Evolutionary conservation across 768 basidiomycete species (phyloP).

Genomic region (Lactifluus hygrophoroides): DNA sequence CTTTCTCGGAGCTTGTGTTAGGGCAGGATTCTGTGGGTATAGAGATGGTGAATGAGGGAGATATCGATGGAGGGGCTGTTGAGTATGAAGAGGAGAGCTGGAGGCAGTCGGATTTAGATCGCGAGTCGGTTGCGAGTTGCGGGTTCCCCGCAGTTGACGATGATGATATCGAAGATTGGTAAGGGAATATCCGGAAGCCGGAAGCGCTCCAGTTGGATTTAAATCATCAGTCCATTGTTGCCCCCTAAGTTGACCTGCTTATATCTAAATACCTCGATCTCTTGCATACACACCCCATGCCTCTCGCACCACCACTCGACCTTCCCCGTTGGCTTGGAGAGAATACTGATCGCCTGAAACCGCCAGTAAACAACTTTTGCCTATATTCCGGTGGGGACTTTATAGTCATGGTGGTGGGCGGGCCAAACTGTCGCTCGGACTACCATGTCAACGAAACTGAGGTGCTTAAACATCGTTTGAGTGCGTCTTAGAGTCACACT

Average conservation of each 20-base stretch:
- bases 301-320: conserved; percentile 75
- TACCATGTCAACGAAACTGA: conserved; percentile 96
- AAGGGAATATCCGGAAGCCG: too few relatives aligned
- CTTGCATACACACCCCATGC: too few relatives aligned
- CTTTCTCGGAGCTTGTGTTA: conserved; percentile 17
- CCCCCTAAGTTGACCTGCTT: too few relatives aligned
- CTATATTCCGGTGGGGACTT: conserved; percentile 78
- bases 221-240: not conserved
- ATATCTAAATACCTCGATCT: too few relatives aligned
- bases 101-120: not conserved
- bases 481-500: not conserved
- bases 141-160: conserved; percentile 18
- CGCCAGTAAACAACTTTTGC: conserved; percentile 91
- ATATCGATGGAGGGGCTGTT: not conserved
- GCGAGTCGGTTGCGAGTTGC: not conserved
- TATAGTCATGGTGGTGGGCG: conserved; percentile 93
- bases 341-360: conserved; percentile 72
- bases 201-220: too few relatives aligned
- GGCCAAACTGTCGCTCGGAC: conserved; percentile 89
- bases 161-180: conserved; percentile 19
- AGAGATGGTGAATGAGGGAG: conserved; percentile 6
- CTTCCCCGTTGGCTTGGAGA: conserved; percentile 82
- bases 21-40: not conserved
- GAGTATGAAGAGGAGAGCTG: not conserved
- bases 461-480: conserved; percentile 31